Conservation (phyloP, 768 basidiomycete species). For the Psilocybe subaeruginosa region DNA sequence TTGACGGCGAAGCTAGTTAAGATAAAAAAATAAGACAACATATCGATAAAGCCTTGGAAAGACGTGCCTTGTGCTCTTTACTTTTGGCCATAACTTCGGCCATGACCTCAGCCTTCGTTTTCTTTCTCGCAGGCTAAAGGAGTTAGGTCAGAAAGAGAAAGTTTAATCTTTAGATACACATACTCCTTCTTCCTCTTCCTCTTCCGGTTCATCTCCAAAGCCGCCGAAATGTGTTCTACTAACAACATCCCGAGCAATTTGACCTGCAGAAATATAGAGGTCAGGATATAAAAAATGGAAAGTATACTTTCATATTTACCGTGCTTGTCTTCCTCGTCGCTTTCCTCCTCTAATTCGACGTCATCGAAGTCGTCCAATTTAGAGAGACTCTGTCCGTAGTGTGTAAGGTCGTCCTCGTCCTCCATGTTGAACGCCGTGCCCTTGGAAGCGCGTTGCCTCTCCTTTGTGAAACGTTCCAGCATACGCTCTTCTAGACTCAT, state of each 20-base stretch:
- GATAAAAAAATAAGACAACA: neutral
- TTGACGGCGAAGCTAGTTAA: constrained; percentile 77
- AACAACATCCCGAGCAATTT: constrained; percentile 70
- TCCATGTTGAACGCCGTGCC: constrained; percentile 86
- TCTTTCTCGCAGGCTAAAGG: constrained; percentile 77
- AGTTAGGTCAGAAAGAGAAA: constrained; percentile 5
- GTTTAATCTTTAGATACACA: neutral
- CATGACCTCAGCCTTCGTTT: constrained; percentile 96
- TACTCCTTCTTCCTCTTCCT: constrained; percentile 51
- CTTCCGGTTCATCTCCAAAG: constrained; percentile 68
- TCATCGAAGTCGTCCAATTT: constrained; percentile 85
- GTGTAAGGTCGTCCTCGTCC: constrained; percentile 88
- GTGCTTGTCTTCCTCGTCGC: constrained; percentile 52
- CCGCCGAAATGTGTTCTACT: constrained; percentile 83
- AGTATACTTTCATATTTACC: constrained; percentile 31
- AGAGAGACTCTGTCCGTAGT: constrained; percentile 88
- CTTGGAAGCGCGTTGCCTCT: constrained; percentile 80
- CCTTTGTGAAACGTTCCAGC: constrained; percentile 93
- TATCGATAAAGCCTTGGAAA: constrained; percentile 10
- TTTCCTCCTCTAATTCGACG: constrained; percentile 59
- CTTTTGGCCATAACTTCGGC: constrained; percentile 97
- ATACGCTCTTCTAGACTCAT: constrained; percentile 97
- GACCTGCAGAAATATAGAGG: constrained; percentile 42
- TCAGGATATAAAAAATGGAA: neutral
- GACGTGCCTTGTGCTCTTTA: constrained; percentile 87